A percentile compares a stretch with the other conserved stretches of the same genome.
Evolutionary conservation across 2,329 filamentous ascomycete genomes (phyloP).

Genomic region (Podosphaera xanthii): DNA sequence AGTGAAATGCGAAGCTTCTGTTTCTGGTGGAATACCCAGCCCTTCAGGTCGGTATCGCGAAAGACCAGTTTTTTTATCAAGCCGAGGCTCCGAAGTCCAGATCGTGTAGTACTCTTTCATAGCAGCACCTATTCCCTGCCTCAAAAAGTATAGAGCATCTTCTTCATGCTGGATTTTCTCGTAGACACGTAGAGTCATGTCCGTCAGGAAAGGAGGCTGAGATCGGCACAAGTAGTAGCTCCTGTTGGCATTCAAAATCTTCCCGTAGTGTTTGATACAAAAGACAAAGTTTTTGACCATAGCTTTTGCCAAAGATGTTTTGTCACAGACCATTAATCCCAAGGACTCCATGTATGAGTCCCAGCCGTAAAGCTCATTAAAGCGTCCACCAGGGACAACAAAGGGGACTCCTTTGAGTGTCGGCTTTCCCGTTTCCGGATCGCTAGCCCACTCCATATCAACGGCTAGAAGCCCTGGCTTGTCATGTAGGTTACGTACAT

Average conservation of each 20-base stretch:
- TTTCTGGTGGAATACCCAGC: constrained; percentile 31
- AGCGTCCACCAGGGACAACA: constrained; percentile 88
- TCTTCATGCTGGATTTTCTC: constrained; percentile 53
- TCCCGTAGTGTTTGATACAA: constrained; percentile 94
- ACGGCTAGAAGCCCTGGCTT: constrained; percentile 79
- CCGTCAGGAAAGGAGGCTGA: constrained; percentile 88
- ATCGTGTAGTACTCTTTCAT: constrained; percentile 46
- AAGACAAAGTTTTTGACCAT: constrained; percentile 98
- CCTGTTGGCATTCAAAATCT: constrained; percentile 90
- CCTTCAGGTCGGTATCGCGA: constrained; percentile 29
- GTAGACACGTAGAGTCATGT: constrained; percentile 88
- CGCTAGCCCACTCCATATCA: constrained; percentile 55
- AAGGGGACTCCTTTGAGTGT: constrained; percentile 68
- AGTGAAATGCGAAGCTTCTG: constrained; percentile 30
- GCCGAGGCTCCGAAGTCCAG: constrained; percentile 20
- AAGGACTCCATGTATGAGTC: constrained; percentile 97
- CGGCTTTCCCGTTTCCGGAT: constrained; percentile 44
- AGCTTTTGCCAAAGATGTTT: constrained; percentile 66
- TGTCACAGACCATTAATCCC: constrained; percentile 66
- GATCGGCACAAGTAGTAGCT: constrained; percentile 90
- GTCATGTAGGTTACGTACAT: constrained; percentile 62
- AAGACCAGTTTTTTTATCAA: constrained; percentile 26
- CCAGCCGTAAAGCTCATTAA: constrained; percentile 98
- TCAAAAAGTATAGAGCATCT: constrained; percentile 59
- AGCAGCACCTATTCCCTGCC: constrained; percentile 58